Conservation (phyloP, 1,284 basidiomycete genomes). For the Rhodotorula sp. region DNA sequence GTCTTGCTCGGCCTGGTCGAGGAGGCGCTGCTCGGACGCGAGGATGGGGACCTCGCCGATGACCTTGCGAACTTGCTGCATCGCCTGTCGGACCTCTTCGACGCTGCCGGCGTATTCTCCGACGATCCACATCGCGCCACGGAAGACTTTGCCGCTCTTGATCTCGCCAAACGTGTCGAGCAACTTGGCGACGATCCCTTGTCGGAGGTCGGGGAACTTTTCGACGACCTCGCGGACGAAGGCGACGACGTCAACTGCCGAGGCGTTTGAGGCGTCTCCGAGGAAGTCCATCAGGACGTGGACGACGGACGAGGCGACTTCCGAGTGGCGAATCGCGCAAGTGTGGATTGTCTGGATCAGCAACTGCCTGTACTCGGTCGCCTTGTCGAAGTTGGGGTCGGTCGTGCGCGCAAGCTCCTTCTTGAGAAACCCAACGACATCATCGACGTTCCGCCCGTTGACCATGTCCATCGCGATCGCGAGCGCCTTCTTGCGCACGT, state of each 20-base stretch:
- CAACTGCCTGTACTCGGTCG: constrained; percentile 90
- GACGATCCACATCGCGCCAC: constrained; percentile 95
- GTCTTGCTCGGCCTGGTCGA: constrained; percentile 69
- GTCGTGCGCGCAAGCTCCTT: constrained; percentile 94
- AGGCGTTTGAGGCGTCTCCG: constrained; percentile 85
- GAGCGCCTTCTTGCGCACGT: constrained; percentile 91
- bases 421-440: constrained; percentile 93
- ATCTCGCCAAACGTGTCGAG: constrained; percentile 80
- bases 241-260: constrained; percentile 90
- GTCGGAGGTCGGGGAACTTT: constrained; percentile 88
- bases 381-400: constrained; percentile 68
- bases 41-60: constrained; percentile 95
- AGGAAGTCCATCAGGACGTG: constrained; percentile 98
- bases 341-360: constrained; percentile 97
- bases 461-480: constrained; percentile 90
- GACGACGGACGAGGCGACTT: constrained; percentile 93
- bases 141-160: constrained; percentile 96
- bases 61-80: constrained; percentile 80
- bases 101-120: constrained; percentile 82
- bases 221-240: constrained; percentile 98
- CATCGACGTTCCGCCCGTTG: constrained; percentile 93
- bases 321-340: constrained; percentile 96
- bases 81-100: constrained; percentile 66
- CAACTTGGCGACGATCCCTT: constrained; percentile 81
- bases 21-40: constrained; percentile 74